These are phyloP conservation scores for Vaccinium macrocarpon DNA, from an alignment of 148 eudicot genomes.

Conservation along the genomic window DNA sequence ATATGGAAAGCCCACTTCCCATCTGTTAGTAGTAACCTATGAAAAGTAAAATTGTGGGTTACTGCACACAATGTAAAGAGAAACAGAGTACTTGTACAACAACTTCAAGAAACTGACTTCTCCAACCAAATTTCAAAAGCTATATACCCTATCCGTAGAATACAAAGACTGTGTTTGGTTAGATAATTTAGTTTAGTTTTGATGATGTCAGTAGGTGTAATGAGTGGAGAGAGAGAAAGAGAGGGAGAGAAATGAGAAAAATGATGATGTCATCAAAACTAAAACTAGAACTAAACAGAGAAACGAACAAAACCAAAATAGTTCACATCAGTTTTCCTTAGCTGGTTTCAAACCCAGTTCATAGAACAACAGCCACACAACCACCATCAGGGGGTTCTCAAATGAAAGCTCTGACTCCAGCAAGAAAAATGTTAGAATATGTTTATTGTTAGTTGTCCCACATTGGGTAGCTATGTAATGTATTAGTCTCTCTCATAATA, in stretches of 20 bases:
- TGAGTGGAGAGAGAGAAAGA: too few species aligned
- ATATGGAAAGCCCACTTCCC: slow-evolving; percentile 98
- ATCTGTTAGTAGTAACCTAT: slow-evolving; percentile 98
- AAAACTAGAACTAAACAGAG: too few species aligned
- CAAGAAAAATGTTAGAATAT: too few species aligned
- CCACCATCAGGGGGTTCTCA: slow-evolving; percentile 99
- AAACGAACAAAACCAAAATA: slow-evolving; percentile 80
- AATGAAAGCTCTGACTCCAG: slow-evolving; percentile 50
- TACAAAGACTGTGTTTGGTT: too few species aligned
- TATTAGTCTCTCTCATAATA: too few species aligned
- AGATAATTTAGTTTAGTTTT: too few species aligned
- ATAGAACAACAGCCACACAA: slow-evolving; percentile 87
- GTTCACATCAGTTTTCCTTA: slow-evolving; percentile 99
- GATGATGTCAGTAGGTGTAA: too few species aligned
- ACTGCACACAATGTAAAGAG: slow-evolving; percentile 5
- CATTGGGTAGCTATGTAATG: too few species aligned
- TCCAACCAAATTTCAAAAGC: not conserved
- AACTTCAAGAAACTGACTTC: not conserved
- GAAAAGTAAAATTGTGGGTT: slow-evolving; percentile 15
- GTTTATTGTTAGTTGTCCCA: too few species aligned
- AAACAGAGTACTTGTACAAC: not conserved
- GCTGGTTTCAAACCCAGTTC: slow-evolving; percentile 98
- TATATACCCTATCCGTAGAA: slow-evolving; percentile 93
- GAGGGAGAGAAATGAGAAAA: too few species aligned
- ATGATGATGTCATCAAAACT: too few species aligned